Evolutionary conservation across 202 grass and related monocot species (phyloP).

Genomic region (Brachypodium distachyon): DNA sequence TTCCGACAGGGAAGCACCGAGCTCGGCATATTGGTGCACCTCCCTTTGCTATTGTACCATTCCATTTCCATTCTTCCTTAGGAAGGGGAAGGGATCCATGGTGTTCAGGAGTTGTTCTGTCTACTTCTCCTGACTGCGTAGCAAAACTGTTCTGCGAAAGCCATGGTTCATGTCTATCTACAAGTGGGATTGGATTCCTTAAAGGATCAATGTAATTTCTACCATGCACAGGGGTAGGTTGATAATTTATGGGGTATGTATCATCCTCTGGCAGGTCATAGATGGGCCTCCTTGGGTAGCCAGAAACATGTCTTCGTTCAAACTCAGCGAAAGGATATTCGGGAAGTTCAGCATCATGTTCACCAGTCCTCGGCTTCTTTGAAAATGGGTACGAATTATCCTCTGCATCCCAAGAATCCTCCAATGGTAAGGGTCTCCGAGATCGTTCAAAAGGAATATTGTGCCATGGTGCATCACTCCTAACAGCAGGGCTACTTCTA

Average conservation of each 20-base stretch:
- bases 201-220: conserved; percentile 32
- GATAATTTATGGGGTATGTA: conserved; percentile 24
- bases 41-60: conserved; percentile 89
- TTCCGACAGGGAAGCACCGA: conserved; percentile 89
- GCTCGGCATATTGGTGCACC: conserved; percentile 79
- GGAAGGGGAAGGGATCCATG: conserved; percentile 23
- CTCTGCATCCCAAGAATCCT: conserved; percentile 46
- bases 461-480: conserved; percentile 39
- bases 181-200: conserved; percentile 37
- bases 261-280: conserved; percentile 30
- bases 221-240: conserved; percentile 1
- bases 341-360: conserved; percentile 63
- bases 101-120: conserved; percentile 40
- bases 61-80: conserved; percentile 95
- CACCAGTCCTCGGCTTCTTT: conserved; percentile 40
- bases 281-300: conserved; percentile 32
- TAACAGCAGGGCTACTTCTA: conserved; percentile 32
- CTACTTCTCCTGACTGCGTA: conserved; percentile 29
- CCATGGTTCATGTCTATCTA: conserved; percentile 42
- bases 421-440: conserved; percentile 43
- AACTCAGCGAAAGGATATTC: conserved; percentile 84
- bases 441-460: conserved; percentile 46
- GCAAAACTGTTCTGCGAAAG: conserved; percentile 26
- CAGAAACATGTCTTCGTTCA: conserved; percentile 27
- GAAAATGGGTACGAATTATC: conserved; percentile 38